Evolutionary conservation across 139 green algal species (phyloP).

Genomic region (Micractinium conductrix): DNA sequence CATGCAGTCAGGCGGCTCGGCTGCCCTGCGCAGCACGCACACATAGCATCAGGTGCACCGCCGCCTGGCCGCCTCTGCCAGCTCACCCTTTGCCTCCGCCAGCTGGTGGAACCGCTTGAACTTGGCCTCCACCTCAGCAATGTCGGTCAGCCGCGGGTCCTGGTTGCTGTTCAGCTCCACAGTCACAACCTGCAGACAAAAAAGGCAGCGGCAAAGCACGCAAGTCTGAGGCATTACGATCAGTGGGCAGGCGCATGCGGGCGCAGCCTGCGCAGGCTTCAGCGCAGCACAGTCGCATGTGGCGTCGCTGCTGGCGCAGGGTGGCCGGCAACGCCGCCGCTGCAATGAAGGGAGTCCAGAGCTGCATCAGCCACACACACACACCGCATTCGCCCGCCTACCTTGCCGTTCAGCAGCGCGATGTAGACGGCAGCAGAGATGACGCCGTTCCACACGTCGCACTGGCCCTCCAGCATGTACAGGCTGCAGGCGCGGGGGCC

Average conservation of each 20-base stretch:
- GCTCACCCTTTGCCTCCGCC: conserved; percentile 46
- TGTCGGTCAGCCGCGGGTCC: conserved; percentile 46
- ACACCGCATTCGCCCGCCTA: too few species aligned
- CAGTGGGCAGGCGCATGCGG: too few species aligned
- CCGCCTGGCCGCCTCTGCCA: too few species aligned
- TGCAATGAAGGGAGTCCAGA: too few species aligned
- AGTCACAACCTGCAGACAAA: conserved; percentile 11
- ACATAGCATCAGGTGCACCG: background rate
- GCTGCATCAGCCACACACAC: too few species aligned
- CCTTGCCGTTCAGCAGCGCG: conserved; percentile 45
- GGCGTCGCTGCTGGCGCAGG: too few species aligned
- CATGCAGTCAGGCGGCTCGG: too few species aligned
- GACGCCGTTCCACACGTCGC: conserved; percentile 57
- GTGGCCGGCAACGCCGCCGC: too few species aligned
- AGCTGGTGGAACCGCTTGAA: conserved; percentile 56
- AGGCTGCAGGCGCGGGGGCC: conserved; percentile 27
- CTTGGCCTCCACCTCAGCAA: conserved; percentile 23
- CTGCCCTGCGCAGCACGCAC: background rate
- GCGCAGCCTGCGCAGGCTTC: too few species aligned
- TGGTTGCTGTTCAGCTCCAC: conserved; percentile 56
- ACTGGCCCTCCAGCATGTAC: conserved; percentile 64
- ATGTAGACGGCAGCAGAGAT: conserved; percentile 64
- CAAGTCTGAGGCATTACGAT: too few species aligned
- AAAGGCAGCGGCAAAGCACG: too few species aligned
- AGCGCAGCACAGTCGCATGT: too few species aligned